Evolutionary conservation across 371 early-diverging fungal species (phyloP).

Genomic region (Apophysomyces ossiformis): DNA sequence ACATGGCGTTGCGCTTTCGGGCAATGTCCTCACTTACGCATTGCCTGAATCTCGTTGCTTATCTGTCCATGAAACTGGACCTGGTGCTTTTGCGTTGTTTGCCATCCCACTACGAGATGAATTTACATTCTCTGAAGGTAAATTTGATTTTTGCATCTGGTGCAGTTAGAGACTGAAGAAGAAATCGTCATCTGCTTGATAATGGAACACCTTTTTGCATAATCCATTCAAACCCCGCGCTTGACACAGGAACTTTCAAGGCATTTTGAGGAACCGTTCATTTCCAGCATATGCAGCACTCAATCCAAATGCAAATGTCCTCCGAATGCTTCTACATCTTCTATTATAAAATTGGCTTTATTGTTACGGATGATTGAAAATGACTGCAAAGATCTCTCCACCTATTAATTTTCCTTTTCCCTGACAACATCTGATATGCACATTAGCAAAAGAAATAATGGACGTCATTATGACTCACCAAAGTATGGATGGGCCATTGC

Average conservation of each 20-base stretch:
- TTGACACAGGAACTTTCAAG: not conserved
- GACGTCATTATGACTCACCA: slow-evolving; percentile 41
- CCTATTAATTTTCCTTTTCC: slow-evolving; percentile 3
- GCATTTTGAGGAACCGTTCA: not conserved
- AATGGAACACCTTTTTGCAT: not conserved
- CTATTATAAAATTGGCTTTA: no score
- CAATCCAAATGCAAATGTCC: no score
- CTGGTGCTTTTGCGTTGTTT: not conserved
- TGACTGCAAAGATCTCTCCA: not conserved
- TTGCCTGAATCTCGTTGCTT: slow-evolving; percentile 23
- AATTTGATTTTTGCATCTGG: not conserved
- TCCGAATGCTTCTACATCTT: not conserved
- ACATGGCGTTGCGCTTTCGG: not conserved
- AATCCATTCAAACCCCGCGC: not conserved
- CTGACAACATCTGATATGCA: not conserved
- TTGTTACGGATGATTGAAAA: slow-evolving; percentile 3
- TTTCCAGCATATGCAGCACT: not conserved
- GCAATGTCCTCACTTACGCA: slow-evolving; percentile 15
- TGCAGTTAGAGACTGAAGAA: not conserved
- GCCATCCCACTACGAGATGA: not conserved
- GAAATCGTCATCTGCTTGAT: slow-evolving; percentile 4
- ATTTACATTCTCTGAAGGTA: not conserved
- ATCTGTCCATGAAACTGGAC: slow-evolving; percentile 8
- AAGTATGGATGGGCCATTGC: slow-evolving; percentile 97
- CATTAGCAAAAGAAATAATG: not conserved